A percentile compares a stretch with the other conserved stretches of the same genome.
phyloP scores from a whole-genome alignment of 1,284 basidiomycete species.

The Gastroboletus turbinatus region DNA sequence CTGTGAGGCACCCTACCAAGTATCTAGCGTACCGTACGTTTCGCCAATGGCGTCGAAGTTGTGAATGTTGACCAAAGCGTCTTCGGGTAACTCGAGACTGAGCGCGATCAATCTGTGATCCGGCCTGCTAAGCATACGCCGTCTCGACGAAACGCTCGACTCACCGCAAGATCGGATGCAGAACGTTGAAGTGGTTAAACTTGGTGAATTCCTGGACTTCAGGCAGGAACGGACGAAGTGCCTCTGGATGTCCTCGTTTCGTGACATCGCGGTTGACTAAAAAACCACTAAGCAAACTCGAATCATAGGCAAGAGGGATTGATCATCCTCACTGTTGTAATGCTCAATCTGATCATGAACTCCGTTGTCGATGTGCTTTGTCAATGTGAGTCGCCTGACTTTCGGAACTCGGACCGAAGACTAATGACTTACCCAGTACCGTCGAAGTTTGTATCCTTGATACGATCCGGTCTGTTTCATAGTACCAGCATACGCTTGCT shows the following conservation, averaged over 20 bases:
- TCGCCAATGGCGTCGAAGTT: conserved; percentile 43
- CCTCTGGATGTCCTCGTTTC: conserved; percentile 46
- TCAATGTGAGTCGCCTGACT: not conserved
- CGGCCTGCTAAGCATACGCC: not conserved
- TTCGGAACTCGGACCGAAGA: not conserved
- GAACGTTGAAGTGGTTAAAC: conserved; percentile 50
- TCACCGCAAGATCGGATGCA: conserved; percentile 51
- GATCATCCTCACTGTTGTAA: conserved; percentile 48
- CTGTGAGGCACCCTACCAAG: not conserved
- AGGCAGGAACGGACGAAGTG: conserved; percentile 52
- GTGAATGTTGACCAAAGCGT: conserved; percentile 54
- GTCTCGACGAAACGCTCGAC: not conserved
- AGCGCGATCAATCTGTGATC: conserved; percentile 49
- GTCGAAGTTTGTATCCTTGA: conserved; percentile 58
- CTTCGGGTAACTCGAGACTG: conserved; percentile 60
- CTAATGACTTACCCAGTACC: conserved; percentile 47
- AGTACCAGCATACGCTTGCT: conserved; percentile 48
- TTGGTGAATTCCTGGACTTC: conserved; percentile 55
- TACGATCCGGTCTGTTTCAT: conserved; percentile 53
- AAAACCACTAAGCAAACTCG: not conserved
- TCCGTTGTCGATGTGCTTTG: conserved; percentile 54
- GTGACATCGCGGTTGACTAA: conserved; percentile 50
- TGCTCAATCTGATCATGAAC: conserved; percentile 59
- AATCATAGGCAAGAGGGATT: not conserved
- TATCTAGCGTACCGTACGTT: conserved; percentile 43